Evolutionary conservation across 2,329 filamentous ascomycete species (phyloP).

Genomic region (Colletotrichum cereale): DNA sequence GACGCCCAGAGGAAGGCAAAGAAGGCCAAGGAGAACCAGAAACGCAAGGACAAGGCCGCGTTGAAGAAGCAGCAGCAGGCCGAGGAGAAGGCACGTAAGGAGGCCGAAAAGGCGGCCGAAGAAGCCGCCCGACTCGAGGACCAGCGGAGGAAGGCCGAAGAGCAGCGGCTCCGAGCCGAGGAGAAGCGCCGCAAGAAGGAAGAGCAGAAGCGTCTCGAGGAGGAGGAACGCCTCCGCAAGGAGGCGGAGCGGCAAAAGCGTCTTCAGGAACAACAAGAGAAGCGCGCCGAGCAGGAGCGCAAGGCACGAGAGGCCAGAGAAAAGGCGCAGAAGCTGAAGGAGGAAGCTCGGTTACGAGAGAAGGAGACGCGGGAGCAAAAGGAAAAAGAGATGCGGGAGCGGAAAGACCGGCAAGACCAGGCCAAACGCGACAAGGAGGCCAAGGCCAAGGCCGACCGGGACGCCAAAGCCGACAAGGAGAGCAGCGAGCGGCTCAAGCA

Average conservation of each 20-base stretch:
- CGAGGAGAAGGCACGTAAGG: constrained; percentile 90
- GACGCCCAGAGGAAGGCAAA: constrained; percentile 88
- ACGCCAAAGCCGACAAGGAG: constrained; percentile 53
- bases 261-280: constrained; percentile 85
- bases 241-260: constrained; percentile 87
- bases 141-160: constrained; percentile 83
- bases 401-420: constrained; percentile 70
- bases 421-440: constrained; percentile 68
- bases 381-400: constrained; percentile 70
- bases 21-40: constrained; percentile 93
- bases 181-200: constrained; percentile 94
- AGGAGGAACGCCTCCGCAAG: constrained; percentile 87
- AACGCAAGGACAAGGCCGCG: constrained; percentile 93
- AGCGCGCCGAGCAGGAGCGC: constrained; percentile 86
- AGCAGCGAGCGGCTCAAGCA: constrained; percentile 57
- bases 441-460: constrained; percentile 47
- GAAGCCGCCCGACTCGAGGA: constrained; percentile 81
- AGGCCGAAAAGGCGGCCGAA: constrained; percentile 90
- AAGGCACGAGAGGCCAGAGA: constrained; percentile 73
- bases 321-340: constrained; percentile 86
- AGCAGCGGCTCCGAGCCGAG: constrained; percentile 84
- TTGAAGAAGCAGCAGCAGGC: constrained; percentile 89
- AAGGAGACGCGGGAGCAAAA: constrained; percentile 79
- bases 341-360: constrained; percentile 84
- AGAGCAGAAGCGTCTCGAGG: constrained; percentile 88